Evolutionary conservation across 2,329 filamentous ascomycete genomes (phyloP), one percentile per base, ranked within the genome.

Genomic region (Cytospora chrysosperma): DNA sequence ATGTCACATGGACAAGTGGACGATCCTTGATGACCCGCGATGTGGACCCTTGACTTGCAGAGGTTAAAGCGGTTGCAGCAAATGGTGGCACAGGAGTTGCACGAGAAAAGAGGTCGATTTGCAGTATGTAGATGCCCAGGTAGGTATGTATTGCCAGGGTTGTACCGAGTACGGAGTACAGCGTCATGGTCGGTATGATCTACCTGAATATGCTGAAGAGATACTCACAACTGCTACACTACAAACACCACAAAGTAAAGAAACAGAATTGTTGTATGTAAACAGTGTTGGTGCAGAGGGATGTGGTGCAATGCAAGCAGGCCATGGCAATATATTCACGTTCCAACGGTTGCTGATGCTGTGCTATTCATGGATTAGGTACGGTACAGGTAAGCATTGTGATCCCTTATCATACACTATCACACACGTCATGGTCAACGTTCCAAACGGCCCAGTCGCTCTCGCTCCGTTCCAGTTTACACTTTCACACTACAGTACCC

Each of bases 51-150:
- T 54, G 59, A 34, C 24, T 51, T 40, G 51, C n/a, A 55, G 59
- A 57, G 63, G 59, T 55, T 55, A 51, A 32, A 50, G 59, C 59
- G 51, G 37, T 56, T 59, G 63, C 55, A 65, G 61, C 55, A 58
- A 65, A 59, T 59, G 17, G 30, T 30, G 13, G n/a, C 26, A 21
- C 24, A 7, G 26, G 24, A n/a, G 40, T 8, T 47, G 40, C 40
- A 47, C 10, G 40, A 47, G n/a, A 47, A n/a, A 47, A n/a, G 24
- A 40, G 12, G 37, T 40, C 19, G 37, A 24, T 12, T 47, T 47
- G 37, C 37, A n/a, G n/a, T n/a, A n/a, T n/a, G n/a, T n/a, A n/a
- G n/a, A n/a, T n/a, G n/a, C n/a, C n/a, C n/a, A n/a, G n/a, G n/a
- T n/a, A n/a, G n/a, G n/a, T n/a, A n/a, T 17, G 15, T 19, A 2